phyloP scores from a whole-genome alignment of 1,139 yeast genomes.

The Diutina catenulata region DNA sequence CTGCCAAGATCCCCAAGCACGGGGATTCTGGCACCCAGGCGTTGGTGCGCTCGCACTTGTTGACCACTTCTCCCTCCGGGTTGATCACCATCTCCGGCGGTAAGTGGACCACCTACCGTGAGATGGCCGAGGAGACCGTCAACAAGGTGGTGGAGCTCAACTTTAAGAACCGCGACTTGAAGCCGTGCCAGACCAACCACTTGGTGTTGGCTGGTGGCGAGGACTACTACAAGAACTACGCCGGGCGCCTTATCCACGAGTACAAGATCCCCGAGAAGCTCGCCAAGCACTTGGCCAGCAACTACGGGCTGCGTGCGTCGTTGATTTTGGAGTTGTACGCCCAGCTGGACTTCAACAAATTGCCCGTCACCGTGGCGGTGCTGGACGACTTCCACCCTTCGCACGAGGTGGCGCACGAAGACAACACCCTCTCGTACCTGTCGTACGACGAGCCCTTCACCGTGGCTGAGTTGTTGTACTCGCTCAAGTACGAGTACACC shows the following conservation, averaged over 20 bases:
- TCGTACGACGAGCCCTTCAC: slow-evolving; percentile 80
- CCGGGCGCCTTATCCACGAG: slow-evolving; percentile 73
- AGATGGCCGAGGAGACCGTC: slow-evolving; percentile 94
- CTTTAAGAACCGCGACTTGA: slow-evolving; percentile 21
- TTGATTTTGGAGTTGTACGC: slow-evolving; percentile 57
- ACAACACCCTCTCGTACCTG: slow-evolving; percentile 30
- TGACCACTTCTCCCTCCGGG: slow-evolving; percentile 61
- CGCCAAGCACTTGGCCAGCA: slow-evolving; percentile 73
- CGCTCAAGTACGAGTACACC: slow-evolving; percentile 73
- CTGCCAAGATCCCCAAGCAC: slow-evolving; percentile 43
- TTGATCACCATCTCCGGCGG: slow-evolving; percentile 91
- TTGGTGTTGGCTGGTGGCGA: slow-evolving; percentile 70
- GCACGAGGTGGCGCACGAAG: slow-evolving; percentile 19
- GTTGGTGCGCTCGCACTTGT: slow-evolving; percentile 80
- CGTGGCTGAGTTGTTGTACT: slow-evolving; percentile 81
- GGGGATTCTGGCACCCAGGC: slow-evolving; percentile 54
- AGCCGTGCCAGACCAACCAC: slow-evolving; percentile 54
- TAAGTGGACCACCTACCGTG: slow-evolving; percentile 97
- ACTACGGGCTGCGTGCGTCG: slow-evolving; percentile 87
- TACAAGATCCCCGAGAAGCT: slow-evolving; percentile 63
- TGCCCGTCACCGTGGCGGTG: slow-evolving; percentile 53
- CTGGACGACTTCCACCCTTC: slow-evolving; percentile 24
- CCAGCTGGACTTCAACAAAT: slow-evolving; percentile 39
- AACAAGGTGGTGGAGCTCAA: slow-evolving; percentile 53
- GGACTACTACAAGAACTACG: slow-evolving; percentile 49